Base-by-base conservation (phyloP, 208 protist species). In the Leishmania martiniquensis region DNA sequence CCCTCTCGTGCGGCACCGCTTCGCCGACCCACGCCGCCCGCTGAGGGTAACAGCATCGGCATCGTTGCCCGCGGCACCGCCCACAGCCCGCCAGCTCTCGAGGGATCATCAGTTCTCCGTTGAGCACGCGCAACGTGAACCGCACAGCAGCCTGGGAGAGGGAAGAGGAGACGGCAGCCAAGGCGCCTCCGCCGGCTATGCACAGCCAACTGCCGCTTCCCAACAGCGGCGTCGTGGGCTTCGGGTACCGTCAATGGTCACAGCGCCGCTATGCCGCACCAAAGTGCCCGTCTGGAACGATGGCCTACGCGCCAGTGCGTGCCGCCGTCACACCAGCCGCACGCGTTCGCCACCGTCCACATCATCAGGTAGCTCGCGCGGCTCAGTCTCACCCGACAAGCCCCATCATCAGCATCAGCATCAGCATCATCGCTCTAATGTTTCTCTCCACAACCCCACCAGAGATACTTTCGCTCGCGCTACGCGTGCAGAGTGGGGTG, bases 11-110 rank as follows among this genome's bases (percentile, higher is more conserved):
- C 37, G 15, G 37, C 32, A 39, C 62, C 67, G 45, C 12, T 54
- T 54, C 39, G 39, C 66, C 42, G 66, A 45, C 51, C 17, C 54
- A 20, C 60, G 20, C 39, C 62, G 37, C 39, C 39, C 62, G 45
- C 5, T 37, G 20, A 42, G 22, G 42, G 66, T 32, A 42, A 7
- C 34, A 20, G 47, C n/a, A 12, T 37, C 29, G 32, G 17, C 47
- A 57, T 32, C 13, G 73, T 37, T 54, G 54, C 49, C 52, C 45
- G n/a, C 72, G 20, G 25, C 73, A 20, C 81, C 57, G 25, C 81
- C 66, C 2, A 77, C 74, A 4, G 81, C 75, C 44, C 71, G 81
- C 15, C 72, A 85, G 68, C 81, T 81, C n/a, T 81, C 81, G 0
- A 49, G 32, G 0, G 81, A 85, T 52, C 32, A 75, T 4, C 62